Conservation (phyloP, 495 filamentous ascomycete genomes). For the Mycothermus thermophilus region DNA sequence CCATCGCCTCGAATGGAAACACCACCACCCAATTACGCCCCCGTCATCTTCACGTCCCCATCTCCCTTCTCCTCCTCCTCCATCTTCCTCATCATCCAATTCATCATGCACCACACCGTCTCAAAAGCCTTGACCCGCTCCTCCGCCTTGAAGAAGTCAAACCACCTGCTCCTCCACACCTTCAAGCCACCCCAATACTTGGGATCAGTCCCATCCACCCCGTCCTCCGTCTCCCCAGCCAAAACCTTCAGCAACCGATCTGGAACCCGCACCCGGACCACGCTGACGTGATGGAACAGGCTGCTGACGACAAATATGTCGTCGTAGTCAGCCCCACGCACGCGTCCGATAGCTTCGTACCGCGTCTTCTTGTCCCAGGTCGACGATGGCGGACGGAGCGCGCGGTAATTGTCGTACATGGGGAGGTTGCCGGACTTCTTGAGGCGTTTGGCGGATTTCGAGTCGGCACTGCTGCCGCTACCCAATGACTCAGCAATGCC, state of each 20-base stretch:
- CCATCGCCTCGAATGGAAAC: too few species aligned
- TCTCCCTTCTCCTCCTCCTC: constrained; percentile 13
- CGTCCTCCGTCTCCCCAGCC: constrained; percentile 19
- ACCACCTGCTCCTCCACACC: constrained; percentile 63
- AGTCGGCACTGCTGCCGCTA: constrained; percentile 4
- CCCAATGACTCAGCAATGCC: neutral
- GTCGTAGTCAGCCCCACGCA: constrained; percentile 26
- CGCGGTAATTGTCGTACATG: constrained; percentile 43
- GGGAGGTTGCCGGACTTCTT: constrained; percentile 34
- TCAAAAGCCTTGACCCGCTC: constrained; percentile 60
- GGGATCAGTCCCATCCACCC: constrained; percentile 1
- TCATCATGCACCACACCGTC: constrained; percentile 63
- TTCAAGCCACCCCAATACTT: constrained; percentile 42
- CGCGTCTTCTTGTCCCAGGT: constrained; percentile 67
- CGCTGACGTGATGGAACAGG: constrained; percentile 68
- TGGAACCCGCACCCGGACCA: constrained; percentile 64
- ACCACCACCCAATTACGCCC: too few species aligned
- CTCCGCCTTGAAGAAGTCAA: constrained; percentile 53
- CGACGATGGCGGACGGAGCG: constrained; percentile 46
- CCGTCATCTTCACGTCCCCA: constrained; percentile 23
- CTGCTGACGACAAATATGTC: constrained; percentile 74
- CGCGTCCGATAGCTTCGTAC: constrained; percentile 61
- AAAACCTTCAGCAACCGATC: constrained; percentile 44
- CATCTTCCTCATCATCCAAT: constrained; percentile 47
- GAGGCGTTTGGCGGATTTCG: constrained; percentile 33